phyloP scores from a whole-genome alignment of 768 basidiomycete genomes.

The Lentinus tigrinus region DNA sequence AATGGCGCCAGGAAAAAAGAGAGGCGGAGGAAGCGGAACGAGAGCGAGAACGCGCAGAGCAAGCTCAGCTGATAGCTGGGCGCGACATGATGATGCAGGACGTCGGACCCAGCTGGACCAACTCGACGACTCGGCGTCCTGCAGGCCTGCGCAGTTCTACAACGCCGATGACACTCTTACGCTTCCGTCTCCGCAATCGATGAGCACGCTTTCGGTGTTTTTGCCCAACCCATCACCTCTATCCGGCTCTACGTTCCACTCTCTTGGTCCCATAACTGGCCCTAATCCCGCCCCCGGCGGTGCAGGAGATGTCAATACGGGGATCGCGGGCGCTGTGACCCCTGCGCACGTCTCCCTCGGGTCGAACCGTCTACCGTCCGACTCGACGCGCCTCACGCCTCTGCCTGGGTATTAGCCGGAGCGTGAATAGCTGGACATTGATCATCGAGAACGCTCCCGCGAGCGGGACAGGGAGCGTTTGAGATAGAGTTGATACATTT shows the following conservation, averaged over 20 bases:
- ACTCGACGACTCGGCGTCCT: not conserved
- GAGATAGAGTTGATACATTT: too few species aligned
- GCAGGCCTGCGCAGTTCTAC: conserved; percentile 10
- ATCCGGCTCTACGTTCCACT: conserved; percentile 2
- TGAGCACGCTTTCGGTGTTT: conserved; percentile 11
- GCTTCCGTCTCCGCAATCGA: conserved; percentile 14
- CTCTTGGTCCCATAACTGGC: conserved; percentile 4
- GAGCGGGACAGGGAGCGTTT: conserved; percentile 2
- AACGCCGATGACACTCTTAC: conserved; percentile 5
- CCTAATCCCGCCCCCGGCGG: not conserved
- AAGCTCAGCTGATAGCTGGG: conserved; percentile 9
- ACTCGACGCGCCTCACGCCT: conserved; percentile 67
- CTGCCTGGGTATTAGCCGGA: conserved; percentile 54
- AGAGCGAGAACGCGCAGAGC: conserved; percentile 22
- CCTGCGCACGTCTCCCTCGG: conserved; percentile 42
- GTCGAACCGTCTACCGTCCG: conserved; percentile 48
- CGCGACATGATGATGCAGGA: conserved; percentile 3
- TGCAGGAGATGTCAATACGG: not conserved
- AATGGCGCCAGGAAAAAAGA: conserved; percentile 94
- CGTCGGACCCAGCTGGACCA: conserved; percentile 7
- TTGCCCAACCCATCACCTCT: conserved; percentile 17
- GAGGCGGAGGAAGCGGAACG: conserved; percentile 41
- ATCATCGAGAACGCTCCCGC: not conserved
- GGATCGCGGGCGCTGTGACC: not conserved
- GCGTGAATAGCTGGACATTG: conserved; percentile 16